These are phyloP conservation scores for Amanita pallidorosea DNA, from an alignment of 768 basidiomycete species.

Conservation along the genomic window DNA sequence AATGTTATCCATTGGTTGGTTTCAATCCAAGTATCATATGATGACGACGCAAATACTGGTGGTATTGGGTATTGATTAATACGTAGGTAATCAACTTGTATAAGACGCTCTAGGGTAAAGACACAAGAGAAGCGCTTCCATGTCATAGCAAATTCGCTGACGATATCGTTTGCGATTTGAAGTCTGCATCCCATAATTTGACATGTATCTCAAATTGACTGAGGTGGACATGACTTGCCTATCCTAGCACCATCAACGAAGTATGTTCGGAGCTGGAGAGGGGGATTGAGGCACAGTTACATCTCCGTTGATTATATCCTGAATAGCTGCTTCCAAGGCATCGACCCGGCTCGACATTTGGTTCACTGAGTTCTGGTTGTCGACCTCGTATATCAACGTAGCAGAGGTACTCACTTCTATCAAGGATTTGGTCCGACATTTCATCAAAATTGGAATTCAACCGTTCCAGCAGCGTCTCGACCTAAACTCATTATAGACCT, in stretches of 20 bases:
- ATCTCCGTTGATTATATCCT: constrained; percentile 83
- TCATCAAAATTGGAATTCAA: constrained; percentile 88
- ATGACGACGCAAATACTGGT: too few relatives aligned
- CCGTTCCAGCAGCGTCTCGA: constrained; percentile 80
- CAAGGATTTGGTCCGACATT: constrained; percentile 85
- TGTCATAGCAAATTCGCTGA: too few relatives aligned
- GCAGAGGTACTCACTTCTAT: constrained; percentile 49
- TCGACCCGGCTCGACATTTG: constrained; percentile 92
- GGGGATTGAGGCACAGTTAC: constrained; percentile 56
- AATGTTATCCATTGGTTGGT: too few relatives aligned
- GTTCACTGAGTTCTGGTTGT: constrained; percentile 46
- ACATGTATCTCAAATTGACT: background rate
- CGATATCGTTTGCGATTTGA: background rate
- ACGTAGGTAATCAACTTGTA: too few relatives aligned
- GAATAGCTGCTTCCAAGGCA: constrained; percentile 79
- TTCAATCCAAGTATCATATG: too few relatives aligned
- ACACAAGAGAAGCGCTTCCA: too few relatives aligned
- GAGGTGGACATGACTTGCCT: background rate
- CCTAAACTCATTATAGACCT: constrained; percentile 31
- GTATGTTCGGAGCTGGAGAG: constrained; percentile 22
- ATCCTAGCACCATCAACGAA: constrained; percentile 19
- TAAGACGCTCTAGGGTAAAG: too few relatives aligned
- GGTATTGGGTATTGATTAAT: too few relatives aligned
- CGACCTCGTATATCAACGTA: constrained; percentile 4
- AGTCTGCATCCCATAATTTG: background rate